Evolutionary conservation across 805 yeast genomes (phyloP), one percentile per base, ranked within the genome.

Genomic region (Alloascoidea hylecoeti): DNA sequence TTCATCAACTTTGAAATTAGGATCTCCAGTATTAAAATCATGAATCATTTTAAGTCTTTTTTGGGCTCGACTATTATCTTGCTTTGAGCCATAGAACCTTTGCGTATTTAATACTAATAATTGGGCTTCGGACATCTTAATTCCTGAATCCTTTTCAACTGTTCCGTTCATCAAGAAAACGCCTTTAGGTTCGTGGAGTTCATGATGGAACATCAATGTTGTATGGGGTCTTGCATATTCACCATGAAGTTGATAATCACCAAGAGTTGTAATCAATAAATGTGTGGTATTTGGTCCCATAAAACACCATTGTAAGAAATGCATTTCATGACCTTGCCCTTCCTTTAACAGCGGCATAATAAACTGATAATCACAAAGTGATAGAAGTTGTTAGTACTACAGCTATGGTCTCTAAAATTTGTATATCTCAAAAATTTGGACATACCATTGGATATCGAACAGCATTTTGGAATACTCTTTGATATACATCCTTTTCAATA

Each of bases 171-270:
- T 82, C 46, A 92, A 61, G 0, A 83, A 83, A 1, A 83, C 41
- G 0, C 66, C 75, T 44, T 82, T 78, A 13, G 67, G 65, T 0
- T 64, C 57, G 3, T 60, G 61, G 37, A 89, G 59, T 40, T 92
- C 96, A 34, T 78, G 73, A 60, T 89, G 96, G 64, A 89, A 81
- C 57, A 76, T 73, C 44, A 92, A 63, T 0, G 95, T 83, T 0
- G 96, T 85, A 56, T 92, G 97, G 1, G 98, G 97, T 52, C 84
- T 78, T 5, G 98, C 95, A 57, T 67, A 92, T 52, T 89, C 96
- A 40, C 72, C 74, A 52, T 89, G 96, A 18, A 86, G 67, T 56
- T 89, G 86, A 58, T 75, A 92, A 58, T 92, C 97, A 1, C 92
- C 88, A 45, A 92, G 67, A 0, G 96, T 76, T 2, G 98, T 92